Conservation (phyloP, 768 basidiomycete species). For the Phylloporus arenicola region DNA sequence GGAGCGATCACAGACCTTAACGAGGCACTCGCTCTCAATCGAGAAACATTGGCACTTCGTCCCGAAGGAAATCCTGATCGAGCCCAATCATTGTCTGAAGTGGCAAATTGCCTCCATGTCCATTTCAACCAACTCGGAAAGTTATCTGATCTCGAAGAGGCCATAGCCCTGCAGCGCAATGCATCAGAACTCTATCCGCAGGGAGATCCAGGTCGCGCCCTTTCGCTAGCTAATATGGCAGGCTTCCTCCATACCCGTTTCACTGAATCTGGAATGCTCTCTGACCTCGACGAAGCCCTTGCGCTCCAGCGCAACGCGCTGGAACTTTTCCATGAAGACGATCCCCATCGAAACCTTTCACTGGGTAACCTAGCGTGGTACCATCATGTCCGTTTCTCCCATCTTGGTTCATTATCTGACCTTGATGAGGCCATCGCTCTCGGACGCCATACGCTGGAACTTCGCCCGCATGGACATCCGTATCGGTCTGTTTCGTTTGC, state of each 20-base stretch:
- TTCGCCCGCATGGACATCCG: neutral
- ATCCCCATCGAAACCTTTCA: neutral
- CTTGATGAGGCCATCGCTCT: no score
- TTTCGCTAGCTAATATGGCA: neutral
- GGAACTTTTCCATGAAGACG: neutral
- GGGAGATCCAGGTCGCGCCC: neutral
- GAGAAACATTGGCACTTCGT: neutral
- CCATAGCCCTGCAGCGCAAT: neutral
- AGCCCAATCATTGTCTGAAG: neutral
- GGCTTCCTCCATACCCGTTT: neutral
- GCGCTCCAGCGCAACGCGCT: neutral
- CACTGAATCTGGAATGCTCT: neutral
- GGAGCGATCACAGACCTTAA: neutral
- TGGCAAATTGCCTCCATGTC: neutral
- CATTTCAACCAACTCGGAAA: neutral
- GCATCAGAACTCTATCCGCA: no score
- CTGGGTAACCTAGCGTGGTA: neutral
- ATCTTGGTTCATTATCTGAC: no score
- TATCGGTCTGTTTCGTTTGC: neutral
- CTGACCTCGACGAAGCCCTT: conserved; percentile 5
- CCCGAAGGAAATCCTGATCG: neutral
- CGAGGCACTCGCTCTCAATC: neutral
- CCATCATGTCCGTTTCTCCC: no score
- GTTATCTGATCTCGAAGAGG: neutral
- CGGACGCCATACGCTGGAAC: no score